Conservation (phyloP, 768 basidiomycete genomes). For the Lentinula sp. region DNA sequence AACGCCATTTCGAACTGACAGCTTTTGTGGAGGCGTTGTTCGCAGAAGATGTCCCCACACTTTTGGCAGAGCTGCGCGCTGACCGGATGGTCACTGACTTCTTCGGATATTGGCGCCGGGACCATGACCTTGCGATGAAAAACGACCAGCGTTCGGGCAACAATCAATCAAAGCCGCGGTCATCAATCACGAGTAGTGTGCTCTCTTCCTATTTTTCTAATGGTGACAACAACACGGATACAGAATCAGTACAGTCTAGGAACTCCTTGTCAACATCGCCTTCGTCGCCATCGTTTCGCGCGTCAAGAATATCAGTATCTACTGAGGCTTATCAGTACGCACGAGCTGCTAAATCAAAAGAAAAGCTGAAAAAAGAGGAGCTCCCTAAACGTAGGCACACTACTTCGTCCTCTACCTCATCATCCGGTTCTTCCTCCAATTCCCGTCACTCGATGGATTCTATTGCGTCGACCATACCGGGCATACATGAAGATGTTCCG, state of each 20-base stretch:
- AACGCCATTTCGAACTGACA: slow-evolving; percentile 55
- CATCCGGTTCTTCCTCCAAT: slow-evolving; percentile 36
- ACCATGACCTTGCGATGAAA: slow-evolving; percentile 54
- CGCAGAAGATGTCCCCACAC: slow-evolving; percentile 52
- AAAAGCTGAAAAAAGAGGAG: slow-evolving; percentile 9
- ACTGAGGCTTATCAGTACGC: slow-evolving; percentile 5
- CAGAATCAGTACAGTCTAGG: background rate
- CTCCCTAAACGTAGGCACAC: slow-evolving; percentile 9
- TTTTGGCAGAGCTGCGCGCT: slow-evolving; percentile 60
- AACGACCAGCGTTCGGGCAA: slow-evolving; percentile 15
- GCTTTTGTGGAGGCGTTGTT: slow-evolving; percentile 57
- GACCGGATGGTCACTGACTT: slow-evolving; percentile 62
- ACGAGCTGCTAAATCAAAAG: background rate
- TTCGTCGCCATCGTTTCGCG: background rate
- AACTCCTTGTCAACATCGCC: background rate
- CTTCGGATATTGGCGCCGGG: slow-evolving; percentile 73
- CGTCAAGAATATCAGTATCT: background rate
- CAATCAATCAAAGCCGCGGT: slow-evolving; percentile 21
- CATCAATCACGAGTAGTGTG: slow-evolving; percentile 47
- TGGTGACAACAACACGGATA: slow-evolving; percentile 18
- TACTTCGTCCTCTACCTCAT: slow-evolving; percentile 32
- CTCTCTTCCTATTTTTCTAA: slow-evolving; percentile 58
- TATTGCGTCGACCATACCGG: slow-evolving; percentile 21
- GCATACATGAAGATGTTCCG: slow-evolving; percentile 31
- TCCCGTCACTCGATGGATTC: slow-evolving; percentile 17